Evolutionary conservation across 2,329 filamentous ascomycete genomes (phyloP).

Genomic region (Curvularia hawaiiensis): DNA sequence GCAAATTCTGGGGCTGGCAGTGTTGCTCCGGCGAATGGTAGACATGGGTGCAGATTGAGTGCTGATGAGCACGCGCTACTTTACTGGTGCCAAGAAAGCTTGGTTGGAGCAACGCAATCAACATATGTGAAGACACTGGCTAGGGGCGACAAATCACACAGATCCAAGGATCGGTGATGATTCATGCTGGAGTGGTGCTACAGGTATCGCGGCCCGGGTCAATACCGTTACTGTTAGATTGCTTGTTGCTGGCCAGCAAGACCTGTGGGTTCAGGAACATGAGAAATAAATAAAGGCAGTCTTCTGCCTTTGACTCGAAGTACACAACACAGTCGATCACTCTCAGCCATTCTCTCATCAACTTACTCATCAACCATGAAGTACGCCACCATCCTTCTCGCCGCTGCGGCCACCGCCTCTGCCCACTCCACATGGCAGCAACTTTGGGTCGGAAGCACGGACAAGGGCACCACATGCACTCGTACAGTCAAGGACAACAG

Average conservation of each 20-base stretch:
- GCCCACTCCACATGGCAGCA: conserved; percentile 49
- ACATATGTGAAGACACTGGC: conserved; percentile 18
- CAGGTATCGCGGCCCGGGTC: conserved; percentile 22
- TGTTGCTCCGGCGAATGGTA: conserved; percentile 21
- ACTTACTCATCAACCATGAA: conserved; percentile 30
- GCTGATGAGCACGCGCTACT: conserved; percentile 17
- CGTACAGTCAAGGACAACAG: conserved; percentile 45
- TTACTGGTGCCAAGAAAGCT: conserved; percentile 24
- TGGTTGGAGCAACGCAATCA: conserved; percentile 23
- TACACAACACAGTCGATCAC: not conserved
- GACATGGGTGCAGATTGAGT: conserved; percentile 16
- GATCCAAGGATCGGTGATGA: conserved; percentile 15
- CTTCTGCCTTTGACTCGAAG: not conserved
- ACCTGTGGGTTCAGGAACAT: not conserved
- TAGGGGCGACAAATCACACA: conserved; percentile 3
- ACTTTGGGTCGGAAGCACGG: conserved; percentile 44
- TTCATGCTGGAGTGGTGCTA: conserved; percentile 1
- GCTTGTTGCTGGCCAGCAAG: not conserved
- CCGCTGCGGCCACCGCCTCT: conserved; percentile 41
- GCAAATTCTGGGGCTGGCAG: conserved; percentile 24
- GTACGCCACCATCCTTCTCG: conserved; percentile 38
- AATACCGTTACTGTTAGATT: conserved; percentile 20
- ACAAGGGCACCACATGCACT: conserved; percentile 38
- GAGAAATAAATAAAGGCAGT: conserved; percentile 19
- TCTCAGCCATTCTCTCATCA: not conserved